Evolutionary conservation across 345 rosid species (phyloP).

Genomic region (Microcos paniculata): DNA sequence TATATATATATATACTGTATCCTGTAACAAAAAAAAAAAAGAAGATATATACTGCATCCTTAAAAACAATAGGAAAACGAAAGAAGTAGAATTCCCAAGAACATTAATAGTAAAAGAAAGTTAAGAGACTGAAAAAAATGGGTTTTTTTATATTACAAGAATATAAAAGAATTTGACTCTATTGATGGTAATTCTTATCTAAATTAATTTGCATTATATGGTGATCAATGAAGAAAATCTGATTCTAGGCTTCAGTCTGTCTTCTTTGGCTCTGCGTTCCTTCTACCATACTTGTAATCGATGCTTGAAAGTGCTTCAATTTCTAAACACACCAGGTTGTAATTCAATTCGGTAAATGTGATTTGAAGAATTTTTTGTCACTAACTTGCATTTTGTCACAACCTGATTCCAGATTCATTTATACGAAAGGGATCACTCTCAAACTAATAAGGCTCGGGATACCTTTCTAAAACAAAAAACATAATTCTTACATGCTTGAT

Average conservation of each 20-base stretch:
- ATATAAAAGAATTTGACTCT: slow-evolving; percentile 68
- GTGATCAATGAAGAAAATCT: neutral
- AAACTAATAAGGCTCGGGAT: too few species aligned
- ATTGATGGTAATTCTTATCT: slow-evolving; percentile 56
- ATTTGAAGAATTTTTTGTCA: neutral
- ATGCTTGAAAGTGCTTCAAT: neutral
- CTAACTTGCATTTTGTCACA: neutral
- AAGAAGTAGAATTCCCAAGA: too few species aligned
- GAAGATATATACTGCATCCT: too few species aligned
- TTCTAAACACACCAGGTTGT: neutral
- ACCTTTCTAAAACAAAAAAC: too few species aligned
- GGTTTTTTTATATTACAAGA: too few species aligned
- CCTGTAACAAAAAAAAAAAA: too few species aligned
- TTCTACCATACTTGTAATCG: neutral
- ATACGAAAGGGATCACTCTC: too few species aligned
- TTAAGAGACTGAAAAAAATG: too few species aligned
- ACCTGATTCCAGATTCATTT: slow-evolving; percentile 63
- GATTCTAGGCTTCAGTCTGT: neutral
- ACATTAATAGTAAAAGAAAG: too few species aligned
- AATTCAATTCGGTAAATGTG: neutral
- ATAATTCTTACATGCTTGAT: neutral
- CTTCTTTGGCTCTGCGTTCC: neutral
- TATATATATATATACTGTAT: too few species aligned
- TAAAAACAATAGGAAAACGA: too few species aligned
- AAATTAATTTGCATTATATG: neutral